Evolutionary conservation across 495 filamentous ascomycete genomes (phyloP).

Genomic region (Terfezia claveryi): DNA sequence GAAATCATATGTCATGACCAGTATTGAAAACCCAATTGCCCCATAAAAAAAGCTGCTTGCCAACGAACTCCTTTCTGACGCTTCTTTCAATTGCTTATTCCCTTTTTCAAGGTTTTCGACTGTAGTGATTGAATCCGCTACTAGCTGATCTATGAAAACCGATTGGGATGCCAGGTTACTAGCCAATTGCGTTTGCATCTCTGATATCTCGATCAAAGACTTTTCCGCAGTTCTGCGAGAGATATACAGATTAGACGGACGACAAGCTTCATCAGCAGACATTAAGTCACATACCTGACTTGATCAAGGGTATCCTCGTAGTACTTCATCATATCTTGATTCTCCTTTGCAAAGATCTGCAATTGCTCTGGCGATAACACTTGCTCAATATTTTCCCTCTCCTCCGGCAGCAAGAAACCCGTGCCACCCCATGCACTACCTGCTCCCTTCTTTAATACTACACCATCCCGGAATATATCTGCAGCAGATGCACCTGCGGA

Average conservation of each 20-base stretch:
- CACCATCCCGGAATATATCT: conserved; percentile 2
- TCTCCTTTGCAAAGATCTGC: conserved; percentile 84
- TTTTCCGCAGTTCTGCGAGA: conserved; percentile 56
- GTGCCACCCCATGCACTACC: neutral
- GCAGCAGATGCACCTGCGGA: neutral
- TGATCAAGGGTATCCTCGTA: conserved; percentile 82
- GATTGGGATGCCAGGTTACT: conserved; percentile 65
- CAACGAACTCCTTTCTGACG: conserved; percentile 55
- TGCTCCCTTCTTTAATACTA: neutral
- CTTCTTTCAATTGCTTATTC: conserved; percentile 78
- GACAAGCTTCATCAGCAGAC: neutral
- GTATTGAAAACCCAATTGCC: conserved; percentile 55
- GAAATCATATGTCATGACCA: conserved; percentile 83
- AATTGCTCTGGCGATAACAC: conserved; percentile 60
- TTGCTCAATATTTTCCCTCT: conserved; percentile 30
- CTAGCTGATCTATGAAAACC: conserved; percentile 66
- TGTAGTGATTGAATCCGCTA: conserved; percentile 61
- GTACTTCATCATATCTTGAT: conserved; percentile 74
- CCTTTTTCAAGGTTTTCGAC: conserved; percentile 69
- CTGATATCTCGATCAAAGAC: conserved; percentile 77
- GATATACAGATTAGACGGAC: conserved; percentile 1
- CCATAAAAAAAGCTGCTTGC: conserved; percentile 79
- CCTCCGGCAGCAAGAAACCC: conserved; percentile 13
- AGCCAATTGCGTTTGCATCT: conserved; percentile 72
- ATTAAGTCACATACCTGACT: conserved; percentile 44